Percentiles rank a stretch among this genome's conserved stretches.
phyloP scores from a whole-genome alignment of 164 flowering plant genomes.

The Vitis amurensis region DNA sequence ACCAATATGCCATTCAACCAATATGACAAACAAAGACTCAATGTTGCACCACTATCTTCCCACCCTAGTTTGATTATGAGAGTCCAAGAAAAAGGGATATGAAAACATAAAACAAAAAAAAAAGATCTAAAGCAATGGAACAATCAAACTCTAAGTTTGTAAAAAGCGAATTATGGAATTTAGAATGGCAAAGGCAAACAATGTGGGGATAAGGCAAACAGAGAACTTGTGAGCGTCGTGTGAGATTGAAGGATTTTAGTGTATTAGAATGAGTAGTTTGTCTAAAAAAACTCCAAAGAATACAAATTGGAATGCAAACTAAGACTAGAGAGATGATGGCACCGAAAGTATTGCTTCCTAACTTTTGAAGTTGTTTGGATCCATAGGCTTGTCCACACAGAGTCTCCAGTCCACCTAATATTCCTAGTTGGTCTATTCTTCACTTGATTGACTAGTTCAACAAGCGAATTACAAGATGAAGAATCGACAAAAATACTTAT shows the following conservation, averaged over 20 bases:
- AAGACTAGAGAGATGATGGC: neutral
- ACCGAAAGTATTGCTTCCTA: neutral
- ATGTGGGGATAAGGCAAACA: neutral
- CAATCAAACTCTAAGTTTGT: neutral
- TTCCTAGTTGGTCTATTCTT: neutral
- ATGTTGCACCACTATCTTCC: no score
- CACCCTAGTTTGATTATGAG: no score
- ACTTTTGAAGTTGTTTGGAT: neutral
- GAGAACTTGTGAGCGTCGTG: neutral
- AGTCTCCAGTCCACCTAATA: neutral
- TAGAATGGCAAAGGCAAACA: neutral
- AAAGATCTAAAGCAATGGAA: neutral
- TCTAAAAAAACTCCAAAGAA: neutral
- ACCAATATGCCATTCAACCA: no score
- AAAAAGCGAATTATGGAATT: neutral
- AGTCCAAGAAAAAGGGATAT: neutral
- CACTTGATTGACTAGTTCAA: neutral
- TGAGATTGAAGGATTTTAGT: neutral
- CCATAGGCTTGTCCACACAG: neutral
- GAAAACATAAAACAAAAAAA: neutral
- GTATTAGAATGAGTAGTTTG: neutral
- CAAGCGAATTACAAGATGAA: no score
- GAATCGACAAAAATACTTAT: conserved; percentile 9
- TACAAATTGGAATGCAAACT: neutral
- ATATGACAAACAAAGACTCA: no score